Evolutionary conservation across 2,329 filamentous ascomycete species (phyloP).

Genomic region (Colletotrichum sp.): DNA sequence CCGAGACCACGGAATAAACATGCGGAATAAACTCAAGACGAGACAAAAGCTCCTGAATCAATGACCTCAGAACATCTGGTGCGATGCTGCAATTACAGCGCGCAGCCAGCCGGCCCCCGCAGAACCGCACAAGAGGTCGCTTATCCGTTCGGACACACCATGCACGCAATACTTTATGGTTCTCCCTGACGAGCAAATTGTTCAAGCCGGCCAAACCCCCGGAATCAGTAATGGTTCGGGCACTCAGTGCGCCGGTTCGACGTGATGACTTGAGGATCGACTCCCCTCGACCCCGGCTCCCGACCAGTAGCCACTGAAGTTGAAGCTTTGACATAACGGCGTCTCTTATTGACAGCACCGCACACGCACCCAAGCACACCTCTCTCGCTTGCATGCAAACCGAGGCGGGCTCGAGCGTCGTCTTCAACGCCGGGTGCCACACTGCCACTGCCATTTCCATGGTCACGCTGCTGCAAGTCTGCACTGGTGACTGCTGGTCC

Average conservation of each 20-base stretch:
- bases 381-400: slow-evolving; percentile 15
- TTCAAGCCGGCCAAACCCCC: neutral
- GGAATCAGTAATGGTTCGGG: slow-evolving; percentile 6
- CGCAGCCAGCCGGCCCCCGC: neutral
- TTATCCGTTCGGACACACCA: neutral
- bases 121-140: neutral
- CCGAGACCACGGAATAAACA: neutral
- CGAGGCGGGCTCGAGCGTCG: slow-evolving; percentile 11
- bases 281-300: neutral
- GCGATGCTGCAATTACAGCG: neutral
- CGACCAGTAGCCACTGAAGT: neutral
- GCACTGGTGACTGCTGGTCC: neutral
- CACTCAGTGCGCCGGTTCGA: neutral
- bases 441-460: neutral
- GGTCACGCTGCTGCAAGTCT: neutral
- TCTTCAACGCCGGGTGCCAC: neutral
- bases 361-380: neutral
- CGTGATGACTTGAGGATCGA: neutral
- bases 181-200: neutral
- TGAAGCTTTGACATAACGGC: slow-evolving; percentile 20
- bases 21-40: neutral
- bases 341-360: slow-evolving; percentile 10
- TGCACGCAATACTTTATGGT: neutral
- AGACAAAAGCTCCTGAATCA: neutral
- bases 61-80: neutral